Evolutionary conservation across 768 basidiomycete species (phyloP).

Genomic region (Solioccasus polychromus): DNA sequence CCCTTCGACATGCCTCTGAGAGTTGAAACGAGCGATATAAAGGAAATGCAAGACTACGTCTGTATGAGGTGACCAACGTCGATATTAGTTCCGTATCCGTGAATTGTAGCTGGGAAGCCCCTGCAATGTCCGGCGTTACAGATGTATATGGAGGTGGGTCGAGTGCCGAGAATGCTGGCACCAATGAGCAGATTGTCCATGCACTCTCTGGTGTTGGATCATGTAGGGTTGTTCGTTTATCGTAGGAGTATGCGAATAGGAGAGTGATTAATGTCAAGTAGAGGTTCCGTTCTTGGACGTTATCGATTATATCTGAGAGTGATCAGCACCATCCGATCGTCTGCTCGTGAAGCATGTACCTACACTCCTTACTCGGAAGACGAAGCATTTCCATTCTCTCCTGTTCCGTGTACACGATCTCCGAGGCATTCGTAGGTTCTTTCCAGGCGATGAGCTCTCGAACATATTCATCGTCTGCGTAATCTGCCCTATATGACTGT

Average conservation of each 20-base stretch:
- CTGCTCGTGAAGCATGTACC: slow-evolving; percentile 11
- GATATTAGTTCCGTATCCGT: slow-evolving; percentile 45
- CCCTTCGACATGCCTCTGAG: slow-evolving; percentile 63
- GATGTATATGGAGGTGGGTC: slow-evolving; percentile 58
- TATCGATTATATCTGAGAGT: slow-evolving; percentile 56
- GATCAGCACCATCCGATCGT: not conserved
- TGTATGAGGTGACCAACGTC: slow-evolving; percentile 61
- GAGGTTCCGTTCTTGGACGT: slow-evolving; percentile 53
- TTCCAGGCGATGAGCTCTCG: slow-evolving; percentile 66
- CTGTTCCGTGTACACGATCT: slow-evolving; percentile 61
- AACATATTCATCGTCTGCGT: slow-evolving; percentile 72
- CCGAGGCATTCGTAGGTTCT: slow-evolving; percentile 46
- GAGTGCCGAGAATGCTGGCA: slow-evolving; percentile 79
- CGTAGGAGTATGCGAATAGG: slow-evolving; percentile 80
- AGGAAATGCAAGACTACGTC: slow-evolving; percentile 73
- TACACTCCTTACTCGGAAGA: slow-evolving; percentile 53
- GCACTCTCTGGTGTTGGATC: slow-evolving; percentile 88
- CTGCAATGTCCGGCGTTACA: slow-evolving; percentile 11
- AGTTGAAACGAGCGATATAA: slow-evolving; percentile 76
- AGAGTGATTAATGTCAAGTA: slow-evolving; percentile 69
- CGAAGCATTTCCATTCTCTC: slow-evolving; percentile 66
- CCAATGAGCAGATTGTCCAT: slow-evolving; percentile 76
- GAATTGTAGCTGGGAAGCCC: slow-evolving; percentile 26
- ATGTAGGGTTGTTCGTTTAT: slow-evolving; percentile 69
- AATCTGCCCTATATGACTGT: slow-evolving; percentile 64